Evolutionary conservation across 257 asterid species (phyloP).

Genomic region (Solanum appendiculatum): DNA sequence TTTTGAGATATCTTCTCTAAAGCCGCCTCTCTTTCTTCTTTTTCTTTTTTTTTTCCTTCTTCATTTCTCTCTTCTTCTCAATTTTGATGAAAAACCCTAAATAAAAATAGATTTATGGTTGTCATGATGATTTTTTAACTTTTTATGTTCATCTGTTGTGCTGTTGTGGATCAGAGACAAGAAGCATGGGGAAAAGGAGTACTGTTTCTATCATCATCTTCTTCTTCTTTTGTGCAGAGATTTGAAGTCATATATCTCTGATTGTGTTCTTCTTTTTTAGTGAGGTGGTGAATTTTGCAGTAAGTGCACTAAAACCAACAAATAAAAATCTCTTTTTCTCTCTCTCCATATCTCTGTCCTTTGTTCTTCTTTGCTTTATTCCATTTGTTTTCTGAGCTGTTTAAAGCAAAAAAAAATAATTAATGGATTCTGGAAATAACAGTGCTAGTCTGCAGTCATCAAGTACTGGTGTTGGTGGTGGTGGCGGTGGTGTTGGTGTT

Average conservation of each 20-base stretch:
- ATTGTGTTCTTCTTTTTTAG: background rate
- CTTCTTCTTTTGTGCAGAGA: background rate
- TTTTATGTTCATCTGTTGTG: background rate
- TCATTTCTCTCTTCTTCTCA: background rate
- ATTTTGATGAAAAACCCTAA: background rate
- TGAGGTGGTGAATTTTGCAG: background rate
- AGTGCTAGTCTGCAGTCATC: constrained; percentile 73
- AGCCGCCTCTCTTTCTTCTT: constrained; percentile 14
- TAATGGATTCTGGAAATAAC: constrained; percentile 58
- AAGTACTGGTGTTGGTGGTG: constrained; percentile 13
- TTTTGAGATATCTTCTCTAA: constrained; percentile 5
- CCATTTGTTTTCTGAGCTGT: constrained; percentile 3
- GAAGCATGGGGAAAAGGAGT: background rate
- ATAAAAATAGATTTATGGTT: background rate
- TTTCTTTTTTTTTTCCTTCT: background rate
- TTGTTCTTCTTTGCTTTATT: background rate
- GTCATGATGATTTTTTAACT: background rate
- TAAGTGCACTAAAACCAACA: background rate
- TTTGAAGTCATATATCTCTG: background rate
- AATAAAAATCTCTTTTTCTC: background rate
- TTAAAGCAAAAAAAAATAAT: background rate
- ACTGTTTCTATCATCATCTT: background rate
- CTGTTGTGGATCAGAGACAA: background rate
- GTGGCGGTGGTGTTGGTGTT: background rate
- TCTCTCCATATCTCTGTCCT: background rate